A percentile compares a stretch with the other conserved stretches of the same genome.
Conservation (phyloP, 495 filamentous ascomycete species). For the Trypethelium eluteriae region DNA sequence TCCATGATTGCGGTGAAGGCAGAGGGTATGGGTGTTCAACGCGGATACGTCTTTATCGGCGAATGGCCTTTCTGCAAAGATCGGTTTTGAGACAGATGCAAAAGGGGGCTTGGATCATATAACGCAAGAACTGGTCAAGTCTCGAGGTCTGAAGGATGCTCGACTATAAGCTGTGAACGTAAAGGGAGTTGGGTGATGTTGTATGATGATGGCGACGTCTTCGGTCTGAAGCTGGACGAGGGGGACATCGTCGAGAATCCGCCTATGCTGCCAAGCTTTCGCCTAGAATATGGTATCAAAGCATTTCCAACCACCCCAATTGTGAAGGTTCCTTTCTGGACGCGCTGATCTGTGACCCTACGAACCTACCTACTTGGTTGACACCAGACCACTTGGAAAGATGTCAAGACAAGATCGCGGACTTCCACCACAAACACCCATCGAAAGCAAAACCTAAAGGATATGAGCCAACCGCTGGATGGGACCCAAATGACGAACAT, state of each 20-base stretch:
- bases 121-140: background rate
- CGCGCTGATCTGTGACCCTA: too few relatives aligned
- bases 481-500: too few relatives aligned
- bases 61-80: background rate
- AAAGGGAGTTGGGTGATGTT: background rate
- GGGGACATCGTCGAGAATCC: background rate
- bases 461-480: too few relatives aligned
- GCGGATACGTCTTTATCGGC: background rate
- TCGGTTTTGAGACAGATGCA: background rate
- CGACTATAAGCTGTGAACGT: background rate
- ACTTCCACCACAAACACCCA: too few relatives aligned
- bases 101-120: background rate
- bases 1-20: constrained; percentile 54
- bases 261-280: background rate
- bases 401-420: too few relatives aligned
- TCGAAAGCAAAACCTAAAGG: too few relatives aligned
- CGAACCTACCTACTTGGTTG: too few relatives aligned
- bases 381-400: too few relatives aligned
- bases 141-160: background rate
- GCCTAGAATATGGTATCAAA: background rate
- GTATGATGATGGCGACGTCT: constrained; percentile 9
- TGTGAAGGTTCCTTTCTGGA: too few relatives aligned
- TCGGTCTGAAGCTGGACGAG: background rate
- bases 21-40: background rate
- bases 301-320: too few relatives aligned